These are phyloP conservation scores for Geranium brycei DNA, from an alignment of 345 rosid species.

Conservation along the genomic window DNA sequence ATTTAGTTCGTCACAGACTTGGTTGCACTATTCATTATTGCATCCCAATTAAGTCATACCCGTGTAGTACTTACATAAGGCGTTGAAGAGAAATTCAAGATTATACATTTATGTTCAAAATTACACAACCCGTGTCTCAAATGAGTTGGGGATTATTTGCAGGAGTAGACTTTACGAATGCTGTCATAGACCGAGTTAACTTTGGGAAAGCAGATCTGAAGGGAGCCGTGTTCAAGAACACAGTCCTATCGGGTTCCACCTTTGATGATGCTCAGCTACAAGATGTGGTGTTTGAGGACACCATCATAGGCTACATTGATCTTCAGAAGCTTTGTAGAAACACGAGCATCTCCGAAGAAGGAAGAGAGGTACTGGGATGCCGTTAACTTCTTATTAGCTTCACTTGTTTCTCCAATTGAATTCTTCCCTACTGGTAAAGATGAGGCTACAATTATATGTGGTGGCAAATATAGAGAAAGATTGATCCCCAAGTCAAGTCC, in stretches of 20 bases:
- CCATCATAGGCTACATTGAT: constrained; percentile 62
- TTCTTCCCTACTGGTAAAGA: too few relatives aligned
- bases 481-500: too few relatives aligned
- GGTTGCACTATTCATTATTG: too few relatives aligned
- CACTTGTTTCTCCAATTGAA: too few relatives aligned
- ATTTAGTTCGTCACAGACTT: too few relatives aligned
- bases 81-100: too few relatives aligned
- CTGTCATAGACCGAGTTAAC: constrained; percentile 77
- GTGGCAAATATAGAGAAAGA: too few relatives aligned
- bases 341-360: constrained; percentile 28
- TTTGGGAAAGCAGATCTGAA: constrained; percentile 59
- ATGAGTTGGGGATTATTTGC: constrained; percentile 8
- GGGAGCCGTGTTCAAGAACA: constrained; percentile 72
- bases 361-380: constrained; percentile 47
- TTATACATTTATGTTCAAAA: too few relatives aligned
- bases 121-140: too few relatives aligned
- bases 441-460: too few relatives aligned
- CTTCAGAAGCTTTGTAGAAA: constrained; percentile 54
- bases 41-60: too few relatives aligned
- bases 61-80: too few relatives aligned
- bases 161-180: constrained; percentile 78
- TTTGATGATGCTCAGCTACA: constrained; percentile 54
- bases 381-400: constrained; percentile 14
- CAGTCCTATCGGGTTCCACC: constrained; percentile 73
- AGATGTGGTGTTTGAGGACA: constrained; percentile 58